phyloP scores from a whole-genome alignment of 257 asterid species.

The Solanum ossicruentum region DNA sequence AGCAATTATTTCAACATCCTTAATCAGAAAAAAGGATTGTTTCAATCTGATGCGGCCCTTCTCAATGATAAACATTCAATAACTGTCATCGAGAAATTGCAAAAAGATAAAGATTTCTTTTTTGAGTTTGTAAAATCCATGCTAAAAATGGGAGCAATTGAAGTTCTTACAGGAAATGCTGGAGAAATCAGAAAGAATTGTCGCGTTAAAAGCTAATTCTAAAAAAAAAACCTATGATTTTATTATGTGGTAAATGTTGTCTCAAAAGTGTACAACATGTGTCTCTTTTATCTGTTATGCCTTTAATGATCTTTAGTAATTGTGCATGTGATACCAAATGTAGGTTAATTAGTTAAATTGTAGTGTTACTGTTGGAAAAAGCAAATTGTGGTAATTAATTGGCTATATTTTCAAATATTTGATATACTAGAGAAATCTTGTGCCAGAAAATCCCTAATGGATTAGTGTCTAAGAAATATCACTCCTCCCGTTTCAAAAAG shows the following conservation, averaged over 20 bases:
- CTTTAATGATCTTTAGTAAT: background rate
- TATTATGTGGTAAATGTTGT: background rate
- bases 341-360: background rate
- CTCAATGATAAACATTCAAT: slow-evolving; percentile 14
- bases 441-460: background rate
- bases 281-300: background rate
- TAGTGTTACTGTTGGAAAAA: background rate
- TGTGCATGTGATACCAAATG: background rate
- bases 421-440: background rate
- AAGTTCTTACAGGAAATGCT: slow-evolving; percentile 23
- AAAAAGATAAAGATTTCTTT: slow-evolving; percentile 8
- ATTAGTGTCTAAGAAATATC: background rate
- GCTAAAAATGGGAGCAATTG: slow-evolving; percentile 42
- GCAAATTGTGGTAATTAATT: background rate
- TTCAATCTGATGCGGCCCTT: slow-evolving; percentile 45
- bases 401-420: background rate
- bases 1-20: slow-evolving; percentile 22
- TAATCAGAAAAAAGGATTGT: slow-evolving; percentile 18
- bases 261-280: background rate
- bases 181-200: slow-evolving; percentile 42
- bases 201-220: slow-evolving; percentile 12
- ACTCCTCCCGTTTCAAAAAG: no score
- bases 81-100: background rate
- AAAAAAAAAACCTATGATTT: background rate
- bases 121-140: slow-evolving; percentile 25